Evolutionary conservation across 768 basidiomycete genomes (phyloP), one percentile per base, ranked within the genome.

Genomic region (Holtermannia corniformis): DNA sequence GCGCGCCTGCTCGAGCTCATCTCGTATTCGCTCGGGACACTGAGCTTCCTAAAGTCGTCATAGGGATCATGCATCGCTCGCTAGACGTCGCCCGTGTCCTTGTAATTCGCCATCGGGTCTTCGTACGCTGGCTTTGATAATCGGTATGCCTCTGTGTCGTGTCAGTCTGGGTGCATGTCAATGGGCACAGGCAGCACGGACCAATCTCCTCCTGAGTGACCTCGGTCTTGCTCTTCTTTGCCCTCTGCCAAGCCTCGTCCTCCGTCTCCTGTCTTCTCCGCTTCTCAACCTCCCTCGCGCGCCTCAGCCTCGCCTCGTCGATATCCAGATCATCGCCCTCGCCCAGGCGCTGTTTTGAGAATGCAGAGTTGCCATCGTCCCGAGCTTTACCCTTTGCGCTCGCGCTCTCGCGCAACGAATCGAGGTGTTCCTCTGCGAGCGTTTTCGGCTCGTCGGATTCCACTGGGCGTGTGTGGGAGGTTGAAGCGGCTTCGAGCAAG

Each of bases 61-160:
- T n/a, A 57, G 59, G 45, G 4, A 37, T 49, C 14, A 10, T 42
- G n/a, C 20, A 22, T 5, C 49, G 21, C 11, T 41, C 41, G 27
- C 44, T 54, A 62, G 32, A 37, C 32, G 28, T 60, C 63, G 25
- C 61, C 65, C 7, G 61, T 40, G 46, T 90, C 90, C 47, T 87
- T 78, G 68, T 91, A 90, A 70, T 86, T 87, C 40, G 86, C 86
- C 90, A 95, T 95, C 3, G 90, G 90, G 72, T 95, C 90, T 53
- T 90, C 87, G 45, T 78, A 75, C 1, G 80, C 78, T 48, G 81
- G 80, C 59, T 78, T 79, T 24, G 71, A 78, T 80, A 89, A 83
- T 53, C 90, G 80, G 72, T 92, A 95, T n/a, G 86, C 87, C 84
- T 95, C 89, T 65, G 55, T 41, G 43, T 27, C 32, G 40, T n/a